Evolutionary conservation across 805 yeast species (phyloP).

Genomic region (Hagleromyces aurorensis): DNA sequence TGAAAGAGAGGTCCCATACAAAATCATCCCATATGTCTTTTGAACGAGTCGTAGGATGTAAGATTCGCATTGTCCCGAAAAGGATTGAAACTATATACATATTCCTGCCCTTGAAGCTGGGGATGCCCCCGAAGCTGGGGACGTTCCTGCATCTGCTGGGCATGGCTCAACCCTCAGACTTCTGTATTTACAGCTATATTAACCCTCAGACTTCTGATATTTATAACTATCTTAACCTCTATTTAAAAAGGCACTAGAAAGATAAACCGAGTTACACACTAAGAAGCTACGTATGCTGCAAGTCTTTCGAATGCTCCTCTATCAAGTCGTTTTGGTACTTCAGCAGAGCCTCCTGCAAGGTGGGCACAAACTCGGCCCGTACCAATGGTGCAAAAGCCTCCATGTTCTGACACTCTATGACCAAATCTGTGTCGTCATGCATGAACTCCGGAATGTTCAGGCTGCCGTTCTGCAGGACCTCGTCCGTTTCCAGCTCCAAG

Average conservation of each 20-base stretch:
- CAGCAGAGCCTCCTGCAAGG: slow-evolving; percentile 39
- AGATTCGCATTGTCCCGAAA: too few species aligned
- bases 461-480: slow-evolving; percentile 36
- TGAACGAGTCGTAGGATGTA: too few species aligned
- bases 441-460: slow-evolving; percentile 57
- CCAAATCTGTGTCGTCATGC: slow-evolving; percentile 70
- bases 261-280: background rate
- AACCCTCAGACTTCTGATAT: too few species aligned
- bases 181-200: too few species aligned
- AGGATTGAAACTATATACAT: too few species aligned
- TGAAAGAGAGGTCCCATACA: slow-evolving; percentile 73
- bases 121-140: too few species aligned
- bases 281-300: too few species aligned
- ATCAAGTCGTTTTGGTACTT: slow-evolving; percentile 59
- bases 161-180: too few species aligned
- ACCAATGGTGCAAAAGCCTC: slow-evolving; percentile 36
- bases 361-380: slow-evolving; percentile 44
- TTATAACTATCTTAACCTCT: too few species aligned
- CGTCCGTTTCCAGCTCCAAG: slow-evolving; percentile 22
- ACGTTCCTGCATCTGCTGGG: too few species aligned
- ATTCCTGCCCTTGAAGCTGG: too few species aligned
- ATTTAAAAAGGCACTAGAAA: background rate
- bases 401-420: slow-evolving; percentile 42
- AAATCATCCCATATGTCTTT: slow-evolving; percentile 78
- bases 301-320: slow-evolving; percentile 50